A percentile compares a stretch with the other conserved stretches of the same genome.
phyloP scores from a whole-genome alignment of 1,284 basidiomycete species.

The Ganoderma lucidum region DNA sequence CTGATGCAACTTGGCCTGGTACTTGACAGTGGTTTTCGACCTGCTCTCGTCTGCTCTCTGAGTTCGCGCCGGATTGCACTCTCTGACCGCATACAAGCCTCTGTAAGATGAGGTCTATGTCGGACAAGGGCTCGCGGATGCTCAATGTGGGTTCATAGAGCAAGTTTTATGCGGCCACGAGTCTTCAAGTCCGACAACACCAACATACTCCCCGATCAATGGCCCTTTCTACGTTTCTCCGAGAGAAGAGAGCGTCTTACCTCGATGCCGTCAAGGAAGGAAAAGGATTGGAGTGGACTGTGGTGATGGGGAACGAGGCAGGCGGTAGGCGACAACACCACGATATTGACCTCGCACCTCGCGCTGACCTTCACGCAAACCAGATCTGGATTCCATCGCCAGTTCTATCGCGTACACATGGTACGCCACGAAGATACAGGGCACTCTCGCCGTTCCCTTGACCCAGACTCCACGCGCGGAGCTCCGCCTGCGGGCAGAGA shows the following conservation, averaged over 20 bases:
- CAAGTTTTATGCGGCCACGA: neutral
- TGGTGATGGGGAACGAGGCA: conserved; percentile 93
- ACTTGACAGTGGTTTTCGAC: neutral
- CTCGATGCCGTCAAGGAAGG: conserved; percentile 51
- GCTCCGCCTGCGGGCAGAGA: conserved; percentile 87
- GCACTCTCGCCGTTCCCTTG: conserved; percentile 72
- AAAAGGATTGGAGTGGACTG: conserved; percentile 70
- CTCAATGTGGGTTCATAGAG: conserved; percentile 27
- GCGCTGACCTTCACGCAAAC: neutral
- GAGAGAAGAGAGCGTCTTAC: conserved; percentile 52
- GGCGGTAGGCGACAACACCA: conserved; percentile 66
- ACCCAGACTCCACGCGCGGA: conserved; percentile 76
- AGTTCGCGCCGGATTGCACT: neutral
- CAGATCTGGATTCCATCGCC: conserved; percentile 90
- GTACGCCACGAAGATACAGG: conserved; percentile 61
- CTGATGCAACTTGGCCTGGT: neutral
- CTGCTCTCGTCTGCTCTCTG: neutral
- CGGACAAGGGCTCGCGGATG: neutral
- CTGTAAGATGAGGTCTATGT: conserved; percentile 16
- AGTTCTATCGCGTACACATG: conserved; percentile 86
- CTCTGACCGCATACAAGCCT: no score
- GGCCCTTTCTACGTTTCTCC: conserved; percentile 25
- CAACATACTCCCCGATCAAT: neutral
- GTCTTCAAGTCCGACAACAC: neutral
- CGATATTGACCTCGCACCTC: conserved; percentile 9